Evolutionary conservation across 257 asterid species (phyloP), one percentile per base, ranked within the genome.

Genomic region (Knoxia roxburghii): DNA sequence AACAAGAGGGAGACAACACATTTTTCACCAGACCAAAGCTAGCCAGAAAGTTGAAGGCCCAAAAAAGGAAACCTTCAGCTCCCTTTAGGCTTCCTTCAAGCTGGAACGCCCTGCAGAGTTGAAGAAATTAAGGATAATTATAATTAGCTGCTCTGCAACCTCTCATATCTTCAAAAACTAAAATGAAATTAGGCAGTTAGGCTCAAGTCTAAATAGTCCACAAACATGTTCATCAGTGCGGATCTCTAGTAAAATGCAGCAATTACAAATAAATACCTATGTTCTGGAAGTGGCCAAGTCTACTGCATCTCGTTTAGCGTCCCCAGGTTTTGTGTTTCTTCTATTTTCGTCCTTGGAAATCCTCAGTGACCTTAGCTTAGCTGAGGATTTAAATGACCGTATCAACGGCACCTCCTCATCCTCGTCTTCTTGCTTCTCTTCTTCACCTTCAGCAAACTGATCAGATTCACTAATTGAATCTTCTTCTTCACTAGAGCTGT

Each of bases 381-480:
- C 72, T 23, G 95, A 81, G 55, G 91, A 78, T 78, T 78, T 81
- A 27, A 87, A 37, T 52, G 98, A 82, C 69, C 74, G 83, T 65
- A 84, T 83, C 79, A 89, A 71, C 65, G 96, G 95, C 13, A 75
- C 84, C 29, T 88, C 76, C 60, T 73, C 95, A 29, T 86, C 89
- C 35, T 85, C 90, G 8, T 84, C 94, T 39, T 82, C 86, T 71
- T 80, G 84, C 67, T 82, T 83, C 70, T 82, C 83, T 27, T 82
- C 74, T 67, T 76, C 86, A 41, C 68, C 82, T 55, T 78, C 82
- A 49, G 77, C 86, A 72, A 87, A 91, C 37, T 77, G 93, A 52
- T 94, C 97, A 40, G 96, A 88, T 53, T 82, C 99, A 72, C 92
- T 90, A 68, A 88, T 81, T 52, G 96, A 80, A 67, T 93, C 98